These are phyloP conservation scores for Cichorium intybus DNA, from an alignment of 140 eudicot species.

Conservation along the genomic window DNA sequence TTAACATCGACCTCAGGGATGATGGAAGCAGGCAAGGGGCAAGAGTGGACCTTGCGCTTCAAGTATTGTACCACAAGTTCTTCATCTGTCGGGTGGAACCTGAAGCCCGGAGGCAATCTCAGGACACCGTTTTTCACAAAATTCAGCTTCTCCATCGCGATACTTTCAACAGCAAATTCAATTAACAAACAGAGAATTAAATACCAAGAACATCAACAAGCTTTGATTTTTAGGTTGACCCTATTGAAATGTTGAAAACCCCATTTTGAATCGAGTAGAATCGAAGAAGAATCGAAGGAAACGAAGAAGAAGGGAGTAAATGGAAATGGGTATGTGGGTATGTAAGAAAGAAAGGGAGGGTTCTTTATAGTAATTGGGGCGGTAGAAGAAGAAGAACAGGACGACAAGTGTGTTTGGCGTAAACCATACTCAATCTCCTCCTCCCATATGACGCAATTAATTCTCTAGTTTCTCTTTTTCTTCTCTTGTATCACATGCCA, in stretches of 20 bases:
- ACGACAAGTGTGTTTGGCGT: conserved; percentile 23
- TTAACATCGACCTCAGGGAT: conserved; percentile 76
- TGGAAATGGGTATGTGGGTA: neutral
- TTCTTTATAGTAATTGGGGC: conserved; percentile 8
- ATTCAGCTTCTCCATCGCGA: conserved; percentile 45
- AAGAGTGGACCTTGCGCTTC: conserved; percentile 58
- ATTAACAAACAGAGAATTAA: neutral
- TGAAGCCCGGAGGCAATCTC: conserved; percentile 77
- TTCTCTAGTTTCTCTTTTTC: neutral
- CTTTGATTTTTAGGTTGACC: neutral
- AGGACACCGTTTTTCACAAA: conserved; percentile 54
- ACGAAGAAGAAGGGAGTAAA: neutral
- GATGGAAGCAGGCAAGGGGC: conserved; percentile 79
- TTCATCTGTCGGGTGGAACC: conserved; percentile 94
- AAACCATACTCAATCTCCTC: conserved; percentile 21
- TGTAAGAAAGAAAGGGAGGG: neutral
- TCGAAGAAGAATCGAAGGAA: neutral
- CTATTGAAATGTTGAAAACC: neutral
- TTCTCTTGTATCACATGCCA: neutral
- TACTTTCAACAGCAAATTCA: neutral
- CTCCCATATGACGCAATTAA: conserved; percentile 13
- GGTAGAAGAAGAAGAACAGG: neutral
- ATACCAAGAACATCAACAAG: too few species aligned
- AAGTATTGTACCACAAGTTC: conserved; percentile 80
- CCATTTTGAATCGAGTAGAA: neutral